Base-by-base conservation (phyloP, 2,329 filamentous ascomycete genomes). In the Arthrobotrys sinensis region DNA sequence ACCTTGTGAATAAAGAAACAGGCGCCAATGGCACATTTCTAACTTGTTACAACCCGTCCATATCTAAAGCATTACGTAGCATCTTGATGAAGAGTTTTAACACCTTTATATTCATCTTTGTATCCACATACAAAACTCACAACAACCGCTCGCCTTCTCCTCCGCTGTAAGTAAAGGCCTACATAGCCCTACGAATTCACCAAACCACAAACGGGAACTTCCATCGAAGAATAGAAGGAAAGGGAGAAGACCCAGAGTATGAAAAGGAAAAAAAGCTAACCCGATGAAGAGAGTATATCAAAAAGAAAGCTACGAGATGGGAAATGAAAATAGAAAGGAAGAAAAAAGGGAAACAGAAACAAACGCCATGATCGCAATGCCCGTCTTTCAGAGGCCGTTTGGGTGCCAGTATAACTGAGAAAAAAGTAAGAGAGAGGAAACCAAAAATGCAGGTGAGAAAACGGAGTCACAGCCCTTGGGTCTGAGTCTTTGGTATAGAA, bases 301-400 rank as follows among this genome's bases (percentile, higher is more conserved):
- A 64, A 10, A 24, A 63, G 12, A 43, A 16, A 12, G 32, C 19
- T 32, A 36, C 14, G 24, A 16, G 28, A 16, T 12, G 14, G 6
- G n/a, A 28, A 28, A 28, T 28, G 2, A 62, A 63, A 57, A 55
- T 28, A 19, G 24, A 40, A 38, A 21, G n/a, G 16, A 10, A 43
- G 24, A 28, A 19, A 43, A 60, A 40, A 24, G 53, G 36, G 10
- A 43, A 48, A 24, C 1, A 50, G 21, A 48, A 67, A 69, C 36
- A 68, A 76, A 76, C 72, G 72, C 72, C 72, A 76, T 76, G 64
- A 69, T 76, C 72, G 72, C 72, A 69, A 76, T 76, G 72, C 72
- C 65, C 64, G 48, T 70, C 65, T 76, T 76, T 70, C 72, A 76
- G 32, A 64, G 45, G 64, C 36, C 68, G 28, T 36, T 69, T 57